phyloP scores from a whole-genome alignment of 352 stramenopile species.

The Globisporangium uncinulatum region DNA sequence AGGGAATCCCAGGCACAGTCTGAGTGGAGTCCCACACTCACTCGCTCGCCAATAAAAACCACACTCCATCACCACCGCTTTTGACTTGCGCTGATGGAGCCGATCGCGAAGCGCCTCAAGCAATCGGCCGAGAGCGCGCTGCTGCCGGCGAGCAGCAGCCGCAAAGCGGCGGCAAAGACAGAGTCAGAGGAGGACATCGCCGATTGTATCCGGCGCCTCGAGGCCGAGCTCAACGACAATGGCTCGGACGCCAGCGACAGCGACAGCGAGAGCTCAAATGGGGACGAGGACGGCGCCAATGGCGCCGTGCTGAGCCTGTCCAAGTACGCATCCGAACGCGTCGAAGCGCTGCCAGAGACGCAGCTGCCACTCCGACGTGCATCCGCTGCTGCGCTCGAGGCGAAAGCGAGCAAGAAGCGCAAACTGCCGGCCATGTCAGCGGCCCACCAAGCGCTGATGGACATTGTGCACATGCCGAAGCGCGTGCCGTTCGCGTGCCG shows the following conservation, averaged over 20 bases:
- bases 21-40: no score
- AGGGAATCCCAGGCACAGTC: background rate
- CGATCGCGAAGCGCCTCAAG: conserved; percentile 78
- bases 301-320: conserved; percentile 57
- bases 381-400: conserved; percentile 14
- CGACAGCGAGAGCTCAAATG: conserved; percentile 17
- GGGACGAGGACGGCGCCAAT: background rate
- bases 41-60: no score
- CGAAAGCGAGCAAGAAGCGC: conserved; percentile 36
- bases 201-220: conserved; percentile 59
- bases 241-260: conserved; percentile 14
- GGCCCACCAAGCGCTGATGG: conserved; percentile 26
- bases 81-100: conserved; percentile 35
- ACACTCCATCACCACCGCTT: no score
- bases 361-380: conserved; percentile 37
- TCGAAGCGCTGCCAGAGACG: conserved; percentile 51
- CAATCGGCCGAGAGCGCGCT: conserved; percentile 68
- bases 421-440: conserved; percentile 22
- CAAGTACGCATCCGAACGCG: conserved; percentile 52
- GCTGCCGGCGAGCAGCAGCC: conserved; percentile 15
- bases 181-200: conserved; percentile 49
- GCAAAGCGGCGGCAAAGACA: conserved; percentile 11
- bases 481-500: conserved; percentile 83
- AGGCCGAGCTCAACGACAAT: conserved; percentile 50
- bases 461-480: conserved; percentile 56